Evolutionary conservation across 345 rosid genomes (phyloP), one percentile per base, ranked within the genome.

Genomic region (Capsella bursapastoris): DNA sequence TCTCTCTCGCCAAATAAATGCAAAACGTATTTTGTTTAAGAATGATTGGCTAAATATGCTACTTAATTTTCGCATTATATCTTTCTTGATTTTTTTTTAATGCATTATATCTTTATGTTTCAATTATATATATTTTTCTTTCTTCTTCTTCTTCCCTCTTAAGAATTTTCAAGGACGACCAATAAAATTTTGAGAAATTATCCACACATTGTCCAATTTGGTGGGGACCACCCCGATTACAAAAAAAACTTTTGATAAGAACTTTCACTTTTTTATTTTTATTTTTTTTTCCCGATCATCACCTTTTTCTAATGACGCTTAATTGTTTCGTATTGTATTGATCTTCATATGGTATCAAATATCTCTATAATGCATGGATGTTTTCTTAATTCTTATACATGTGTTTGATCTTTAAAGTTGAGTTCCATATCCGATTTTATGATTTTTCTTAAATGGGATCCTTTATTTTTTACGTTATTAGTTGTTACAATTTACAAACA

Each of bases 171-270:
- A 76, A 61, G 37, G 45, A 69, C 41, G 16, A 55, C 75, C 70
- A 62, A 60, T 53, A 15, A 55, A 37, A 55, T 13, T 62, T 13
- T 55, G 59, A 28, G 37, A n/a, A 66, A 16, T 61, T 70, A 63
- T 70, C 71, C 71, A 70, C 75, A 47, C 57, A 62, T 55, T 60
- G 62, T 58, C 68, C 63, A 25, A 31, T 67, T 68, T 68, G 41
- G 64, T 62, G 5, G 74, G 70, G 75, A 62, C 79, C 70, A 76
- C 70, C 44, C 15, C n/a, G 9, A 43, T 35, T 32, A 5, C 29
- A 37, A 57, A 47, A 32, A 32, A 32, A 32, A 32, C 18, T 52
- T 72, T 6, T 15, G 2, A 64, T 10, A 47, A 4, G 16, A 45
- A 16, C 14, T 66, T 50, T 28, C 51, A 18, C 70, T 34, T 56